phyloP scores from a whole-genome alignment of 306 rosid species.

The Styphnolobium japonicum region DNA sequence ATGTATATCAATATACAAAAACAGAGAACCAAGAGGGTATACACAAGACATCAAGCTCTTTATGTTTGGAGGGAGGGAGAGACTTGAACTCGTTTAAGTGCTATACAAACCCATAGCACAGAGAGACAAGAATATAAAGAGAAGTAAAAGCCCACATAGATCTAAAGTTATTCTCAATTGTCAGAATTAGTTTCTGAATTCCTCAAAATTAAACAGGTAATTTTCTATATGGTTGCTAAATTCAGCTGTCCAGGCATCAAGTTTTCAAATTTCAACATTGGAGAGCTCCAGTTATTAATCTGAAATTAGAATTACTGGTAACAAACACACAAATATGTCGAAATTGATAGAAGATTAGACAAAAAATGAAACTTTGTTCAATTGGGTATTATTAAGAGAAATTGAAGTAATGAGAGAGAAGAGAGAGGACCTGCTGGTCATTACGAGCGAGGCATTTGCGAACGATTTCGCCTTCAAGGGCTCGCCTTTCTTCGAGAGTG shows the following conservation, averaged over 20 bases:
- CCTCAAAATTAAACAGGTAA: neutral
- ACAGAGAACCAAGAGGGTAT: too few species aligned
- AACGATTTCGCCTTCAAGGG: slow-evolving; percentile 92
- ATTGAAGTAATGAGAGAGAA: neutral
- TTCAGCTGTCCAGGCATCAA: neutral
- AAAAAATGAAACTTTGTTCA: neutral
- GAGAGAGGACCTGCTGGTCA: slow-evolving; percentile 73
- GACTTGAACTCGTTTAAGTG: neutral
- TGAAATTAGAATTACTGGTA: neutral
- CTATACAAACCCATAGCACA: neutral
- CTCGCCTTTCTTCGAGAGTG: slow-evolving; percentile 80
- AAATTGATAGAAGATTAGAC: neutral
- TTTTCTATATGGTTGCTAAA: neutral
- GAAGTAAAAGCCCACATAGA: too few species aligned
- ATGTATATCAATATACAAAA: too few species aligned
- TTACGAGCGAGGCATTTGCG: slow-evolving; percentile 91
- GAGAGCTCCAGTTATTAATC: too few species aligned
- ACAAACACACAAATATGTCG: neutral
- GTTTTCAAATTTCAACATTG: too few species aligned
- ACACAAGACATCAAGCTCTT: too few species aligned
- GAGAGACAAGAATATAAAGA: too few species aligned
- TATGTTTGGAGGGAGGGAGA: too few species aligned
- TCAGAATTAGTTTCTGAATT: too few species aligned
- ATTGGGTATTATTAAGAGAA: neutral
- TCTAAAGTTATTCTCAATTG: too few species aligned